These are phyloP conservation scores for Boletus semigastroideus DNA, from an alignment of 1,284 basidiomycete species.

Conservation along the genomic window DNA sequence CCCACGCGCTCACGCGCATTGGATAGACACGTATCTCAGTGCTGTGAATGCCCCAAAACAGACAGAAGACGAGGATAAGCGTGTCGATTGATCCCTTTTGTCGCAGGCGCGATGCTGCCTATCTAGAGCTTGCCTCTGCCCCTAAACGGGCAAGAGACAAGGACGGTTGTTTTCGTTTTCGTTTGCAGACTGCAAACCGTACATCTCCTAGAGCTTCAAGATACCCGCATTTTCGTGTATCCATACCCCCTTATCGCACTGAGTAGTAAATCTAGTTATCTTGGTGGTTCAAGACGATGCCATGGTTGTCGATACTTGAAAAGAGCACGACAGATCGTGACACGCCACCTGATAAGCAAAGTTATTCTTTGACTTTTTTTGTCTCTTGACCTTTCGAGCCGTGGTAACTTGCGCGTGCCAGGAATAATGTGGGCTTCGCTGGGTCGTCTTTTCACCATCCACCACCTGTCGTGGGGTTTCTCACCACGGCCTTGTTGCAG, in stretches of 20 bases:
- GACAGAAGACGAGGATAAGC: constrained; percentile 1
- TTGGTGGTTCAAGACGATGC: too few relatives aligned
- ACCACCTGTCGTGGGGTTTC: not conserved
- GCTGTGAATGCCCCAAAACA: constrained; percentile 38
- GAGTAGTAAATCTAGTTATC: not conserved
- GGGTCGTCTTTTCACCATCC: too few relatives aligned
- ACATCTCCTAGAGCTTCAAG: not conserved
- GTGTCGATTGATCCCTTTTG: constrained; percentile 5
- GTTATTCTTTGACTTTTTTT: too few relatives aligned
- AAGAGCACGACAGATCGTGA: too few relatives aligned
- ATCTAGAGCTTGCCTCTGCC: constrained; percentile 40
- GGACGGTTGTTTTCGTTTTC: constrained; percentile 7
- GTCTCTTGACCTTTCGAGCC: too few relatives aligned
- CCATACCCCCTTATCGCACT: constrained; percentile 6
- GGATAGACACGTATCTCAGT: constrained; percentile 48
- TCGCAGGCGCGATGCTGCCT: not conserved
- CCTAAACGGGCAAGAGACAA: not conserved
- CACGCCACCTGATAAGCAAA: too few relatives aligned
- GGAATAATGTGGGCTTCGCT: too few relatives aligned
- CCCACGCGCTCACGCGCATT: constrained; percentile 7
- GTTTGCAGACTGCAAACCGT: too few relatives aligned
- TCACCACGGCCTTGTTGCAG: not conserved
- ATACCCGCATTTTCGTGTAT: constrained; percentile 12
- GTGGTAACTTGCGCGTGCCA: too few relatives aligned
- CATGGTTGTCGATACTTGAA: too few relatives aligned